A percentile compares a stretch with the other conserved stretches of the same genome.
These are phyloP conservation scores for Pythium pectinolyticum DNA, from an alignment of 352 stramenopile genomes.

Conservation along the genomic window DNA sequence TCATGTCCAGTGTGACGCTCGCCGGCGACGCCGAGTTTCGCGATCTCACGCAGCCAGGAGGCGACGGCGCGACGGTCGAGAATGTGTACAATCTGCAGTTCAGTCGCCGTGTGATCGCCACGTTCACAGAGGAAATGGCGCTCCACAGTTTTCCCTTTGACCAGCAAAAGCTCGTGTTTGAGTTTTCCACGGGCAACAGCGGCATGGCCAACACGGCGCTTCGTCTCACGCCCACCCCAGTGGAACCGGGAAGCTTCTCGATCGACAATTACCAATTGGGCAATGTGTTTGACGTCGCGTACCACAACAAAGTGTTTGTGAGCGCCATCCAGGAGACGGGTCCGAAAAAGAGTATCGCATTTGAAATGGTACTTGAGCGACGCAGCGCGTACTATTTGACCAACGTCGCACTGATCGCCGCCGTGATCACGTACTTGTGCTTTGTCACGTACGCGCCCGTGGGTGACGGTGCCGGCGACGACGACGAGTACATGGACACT, in stretches of 20 bases:
- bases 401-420: constrained; percentile 47
- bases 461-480: constrained; percentile 1
- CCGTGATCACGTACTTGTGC: constrained; percentile 56
- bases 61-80: constrained; percentile 3
- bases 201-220: constrained; percentile 36
- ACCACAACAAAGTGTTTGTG: constrained; percentile 53
- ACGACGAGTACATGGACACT: constrained; percentile 42
- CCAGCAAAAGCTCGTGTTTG: constrained; percentile 56
- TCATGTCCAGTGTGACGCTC: constrained; percentile 19
- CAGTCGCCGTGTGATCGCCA: constrained; percentile 39
- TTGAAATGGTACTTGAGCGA: constrained; percentile 63
- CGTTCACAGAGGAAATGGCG: constrained; percentile 60
- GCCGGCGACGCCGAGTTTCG: constrained; percentile 14
- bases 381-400: constrained; percentile 54
- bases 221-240: constrained; percentile 30
- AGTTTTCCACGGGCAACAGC: constrained; percentile 13
- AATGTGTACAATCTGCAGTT: constrained; percentile 35
- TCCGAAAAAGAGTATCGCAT: constrained; percentile 43
- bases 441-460: constrained; percentile 23
- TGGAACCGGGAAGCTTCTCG: constrained; percentile 45
- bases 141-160: constrained; percentile 60
- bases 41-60: constrained; percentile 7
- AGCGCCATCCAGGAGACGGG: constrained; percentile 37
- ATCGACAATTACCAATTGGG: constrained; percentile 54
- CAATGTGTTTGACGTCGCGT: constrained; percentile 56